A percentile compares a stretch with the other conserved stretches of the same genome.
Conservation (phyloP, 352 stramenopile species). For the Pythium coloratum region DNA sequence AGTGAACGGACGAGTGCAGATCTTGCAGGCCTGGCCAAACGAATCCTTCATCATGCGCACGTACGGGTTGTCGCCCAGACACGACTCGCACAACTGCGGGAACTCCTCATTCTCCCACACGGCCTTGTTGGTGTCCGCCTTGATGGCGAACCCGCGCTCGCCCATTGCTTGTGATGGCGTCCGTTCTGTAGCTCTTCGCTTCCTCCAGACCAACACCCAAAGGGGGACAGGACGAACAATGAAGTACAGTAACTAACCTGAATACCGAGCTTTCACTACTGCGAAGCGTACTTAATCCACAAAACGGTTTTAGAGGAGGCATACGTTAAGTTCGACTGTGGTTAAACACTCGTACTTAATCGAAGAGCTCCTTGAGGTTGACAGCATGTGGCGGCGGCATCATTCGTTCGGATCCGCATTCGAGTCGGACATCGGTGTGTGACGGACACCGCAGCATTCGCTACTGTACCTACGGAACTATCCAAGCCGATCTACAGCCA, state of each 20-base stretch:
- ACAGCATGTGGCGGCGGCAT: not conserved
- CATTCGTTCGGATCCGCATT: not conserved
- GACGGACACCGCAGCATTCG: not conserved
- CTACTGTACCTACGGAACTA: not conserved
- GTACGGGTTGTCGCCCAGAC: constrained; percentile 98
- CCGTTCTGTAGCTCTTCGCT: constrained; percentile 13
- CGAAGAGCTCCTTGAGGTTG: constrained; percentile 3
- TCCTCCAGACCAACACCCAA: constrained; percentile 1
- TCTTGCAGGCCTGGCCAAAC: constrained; percentile 97
- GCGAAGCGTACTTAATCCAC: not conserved
- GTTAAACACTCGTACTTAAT: constrained; percentile 13
- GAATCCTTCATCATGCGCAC: constrained; percentile 99
- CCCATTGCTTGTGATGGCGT: constrained; percentile 41
- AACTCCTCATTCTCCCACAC: constrained; percentile 95
- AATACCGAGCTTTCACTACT: not conserved
- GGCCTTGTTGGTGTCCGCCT: constrained; percentile 85
- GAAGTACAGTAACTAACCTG: not conserved
- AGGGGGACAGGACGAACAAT: not conserved
- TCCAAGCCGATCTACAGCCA: constrained; percentile 2
- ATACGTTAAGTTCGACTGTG: not conserved
- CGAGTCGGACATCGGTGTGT: not conserved
- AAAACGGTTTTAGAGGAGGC: not conserved
- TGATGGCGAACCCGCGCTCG: constrained; percentile 87
- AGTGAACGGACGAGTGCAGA: constrained; percentile 97
- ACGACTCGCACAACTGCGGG: constrained; percentile 97